Base-by-base conservation (phyloP, 371 early-diverging fungal genomes). In the Phascolomyces articulosus region DNA sequence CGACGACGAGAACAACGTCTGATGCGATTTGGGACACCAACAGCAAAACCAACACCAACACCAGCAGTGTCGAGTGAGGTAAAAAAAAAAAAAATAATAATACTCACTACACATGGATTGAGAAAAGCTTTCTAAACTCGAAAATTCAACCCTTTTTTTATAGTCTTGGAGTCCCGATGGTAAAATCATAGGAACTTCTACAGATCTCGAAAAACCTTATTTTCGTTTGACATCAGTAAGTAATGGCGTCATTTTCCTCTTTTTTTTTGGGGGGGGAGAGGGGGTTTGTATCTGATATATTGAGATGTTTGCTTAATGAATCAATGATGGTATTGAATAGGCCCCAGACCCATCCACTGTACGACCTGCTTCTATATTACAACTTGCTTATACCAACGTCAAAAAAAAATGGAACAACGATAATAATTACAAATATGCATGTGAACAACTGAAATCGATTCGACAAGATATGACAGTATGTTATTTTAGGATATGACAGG, bases 371-470 rank as follows among this genome's bases (percentile, higher is more conserved):
- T 74, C 70, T 23, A 74, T 95, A 1, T 71, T 96, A 47, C 67
- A 83, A 47, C 66, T 90, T 65, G 84, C 96, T 0, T 73, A 94
- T 20, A 86, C 86, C 29, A 69, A 91, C 13, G 71, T 96, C 47
- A 84, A 84, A 67, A 53, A 71, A 26, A 92, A 90, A 65, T 95
- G 95, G 95, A 71, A 77, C 18, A 69, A 83, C 49, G 88, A 91
- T 18, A 71, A 72, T 56, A 87, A 94, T 67, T 96, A 96, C 67
- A 78, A 90, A 4, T 96, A 92, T 69, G 89, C 95, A 23, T 94
- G 95, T 73, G 93, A 95, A 69, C 97, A 96, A 71, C 87, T 95
- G 71, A 96, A 96, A 75, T 88, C 92, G 58, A 55, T 96, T 47
- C 89, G 97, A 8, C 96, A 96, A 69, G 96, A 96, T 72, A 72